Base-by-base conservation (phyloP, 306 rosid genomes). In the Vigna trinervia region DNA sequence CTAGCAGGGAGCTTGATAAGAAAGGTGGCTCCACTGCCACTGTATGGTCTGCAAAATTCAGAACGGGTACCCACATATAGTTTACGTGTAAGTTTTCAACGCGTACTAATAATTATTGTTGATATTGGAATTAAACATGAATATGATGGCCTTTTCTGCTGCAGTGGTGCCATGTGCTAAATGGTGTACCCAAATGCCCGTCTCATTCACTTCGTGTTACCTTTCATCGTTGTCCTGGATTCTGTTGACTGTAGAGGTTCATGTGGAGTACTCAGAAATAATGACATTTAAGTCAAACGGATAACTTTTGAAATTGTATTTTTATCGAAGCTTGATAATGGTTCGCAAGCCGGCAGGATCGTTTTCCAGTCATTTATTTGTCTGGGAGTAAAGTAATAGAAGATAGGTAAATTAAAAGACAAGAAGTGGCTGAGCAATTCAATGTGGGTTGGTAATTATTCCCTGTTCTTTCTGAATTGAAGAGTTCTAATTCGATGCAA, bases 41-140 rank as follows among this genome's bases (percentile, higher is more conserved):
- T 32, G 67, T 52, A 32, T 63, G 78, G 69, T 45, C 75, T 34
- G 71, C 86, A 78, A 68, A 67, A 61, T 79, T 61, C 61, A 62
- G 74, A 67, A 11, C n/a, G 34, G 60, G 43, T 30, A 36, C 36
- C 52, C 28, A 28, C 47, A 26, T 39, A 26, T n/a, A 48, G 65
- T 43, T 4, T 60, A 67, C 71, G 46, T 66, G 51, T 59, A 58
- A 60, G 30, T 46, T 60, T 50, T 61, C 52, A 69, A 39, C 17
- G 48, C 54, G 10, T 23, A 39, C 69, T 56, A 43, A 66, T 53
- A 23, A 70, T 45, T 66, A 68, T 34, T 76, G 28, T 45, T 68
- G 17, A 53, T 62, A 34, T 47, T 43, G 62, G 58, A 70, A 53
- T 71, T 70, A 48, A 38, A 47, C 22, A 47, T 47, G 69, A 58